Evolutionary conservation across 208 protist species (phyloP), one percentile per base, ranked within the genome.

Genomic region (Acanthamoeba polyphaga): DNA sequence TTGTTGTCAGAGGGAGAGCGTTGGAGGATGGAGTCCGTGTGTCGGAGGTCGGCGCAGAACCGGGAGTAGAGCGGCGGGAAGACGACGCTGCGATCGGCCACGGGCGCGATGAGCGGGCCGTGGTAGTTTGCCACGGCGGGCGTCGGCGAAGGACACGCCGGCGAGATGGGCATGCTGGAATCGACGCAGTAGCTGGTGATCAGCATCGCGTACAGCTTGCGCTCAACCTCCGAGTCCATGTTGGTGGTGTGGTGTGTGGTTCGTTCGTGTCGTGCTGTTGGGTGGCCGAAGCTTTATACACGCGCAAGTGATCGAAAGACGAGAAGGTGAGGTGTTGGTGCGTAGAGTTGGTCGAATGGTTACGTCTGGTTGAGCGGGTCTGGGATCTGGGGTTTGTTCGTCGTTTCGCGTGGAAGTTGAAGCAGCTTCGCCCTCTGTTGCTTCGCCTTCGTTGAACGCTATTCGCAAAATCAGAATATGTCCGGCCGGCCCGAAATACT

Each of bases 181-280:
- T 88, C 80, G 19, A 38, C 29, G 80, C 80, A 88, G 80, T 66
- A 88, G 80, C 80, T 88, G 15, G 80, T 55, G 27, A 88, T 88
- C 15, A 88, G 80, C 80, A 88, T 88, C 29, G 80, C 80, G n/a
- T 88, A 88, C 32, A 88, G 80, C 51, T 88, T 88, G 24, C 80
- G 80, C 19, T 88, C 80, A 17, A 88, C 80, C 13, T 88, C 80
- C 12, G 22, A 17, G 51, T 85, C 46, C 6, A 13, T 80, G n/a
- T 3, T 29, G 34, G 29, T 85, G 34, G 10, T 24, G 78, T 34
- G 8, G 74, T 82, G 74, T 66, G 60, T 2, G 1, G 2, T 19
- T 85, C 13, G 38, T 85, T 58, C 38, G 29, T 72, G 27, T 27
- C 5, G 66, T 43, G 66, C 24, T 66, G 22, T 58, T 66, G 60